Evolutionary conservation across 2,329 filamentous ascomycete genomes (phyloP), one percentile per base, ranked within the genome.

Genomic region (Ascochyta viciae-villosae): DNA sequence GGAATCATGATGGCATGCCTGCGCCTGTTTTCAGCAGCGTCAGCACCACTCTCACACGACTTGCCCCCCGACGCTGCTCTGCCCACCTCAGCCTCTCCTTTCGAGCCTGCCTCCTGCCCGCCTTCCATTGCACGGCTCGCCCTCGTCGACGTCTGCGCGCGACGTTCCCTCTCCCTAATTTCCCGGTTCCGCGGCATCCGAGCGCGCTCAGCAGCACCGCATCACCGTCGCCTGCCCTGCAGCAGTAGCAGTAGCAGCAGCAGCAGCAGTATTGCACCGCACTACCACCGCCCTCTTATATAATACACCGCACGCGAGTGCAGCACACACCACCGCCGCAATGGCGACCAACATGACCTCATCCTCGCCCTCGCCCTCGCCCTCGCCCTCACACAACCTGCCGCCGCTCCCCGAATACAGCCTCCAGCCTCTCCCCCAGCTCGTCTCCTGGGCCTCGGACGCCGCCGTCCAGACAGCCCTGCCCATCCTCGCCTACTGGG

Each of bases 401-500:
- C 93, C 94, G 65, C 91, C 93, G 48, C 87, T 98, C 40, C 94
- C 95, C 44, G 78, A 84, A n/a, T 97, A 96, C 80, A 87, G 86
- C 23, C 80, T 95, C 53, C 81, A 81, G 62, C 87, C 87, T 8
- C 86, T 89, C 41, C 83, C 87, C 59, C 86, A 92, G 53, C 81
- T 97, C 51, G 75, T 97, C 57, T 80, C 91, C 38, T 89, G 88
- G 77, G 83, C 96, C 16, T 87, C 92, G 56, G 95, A 99, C 78
- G 89, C 89, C 70, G 87, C 90, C 76, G 80, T 96, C 26, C 86
- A 90, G 41, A 82, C 96, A 56, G 76, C 93, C 42, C 80, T 90
- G 13, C 93, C 93, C 27, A 84, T 97, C 58, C 74, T 91, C 67
- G 90, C 89, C 54, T 99, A 99, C 83, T 99, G 95, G 95, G 78